These are phyloP conservation scores for Leptographium procerum DNA, from an alignment of 2,329 filamentous ascomycete genomes.

Conservation along the genomic window DNA sequence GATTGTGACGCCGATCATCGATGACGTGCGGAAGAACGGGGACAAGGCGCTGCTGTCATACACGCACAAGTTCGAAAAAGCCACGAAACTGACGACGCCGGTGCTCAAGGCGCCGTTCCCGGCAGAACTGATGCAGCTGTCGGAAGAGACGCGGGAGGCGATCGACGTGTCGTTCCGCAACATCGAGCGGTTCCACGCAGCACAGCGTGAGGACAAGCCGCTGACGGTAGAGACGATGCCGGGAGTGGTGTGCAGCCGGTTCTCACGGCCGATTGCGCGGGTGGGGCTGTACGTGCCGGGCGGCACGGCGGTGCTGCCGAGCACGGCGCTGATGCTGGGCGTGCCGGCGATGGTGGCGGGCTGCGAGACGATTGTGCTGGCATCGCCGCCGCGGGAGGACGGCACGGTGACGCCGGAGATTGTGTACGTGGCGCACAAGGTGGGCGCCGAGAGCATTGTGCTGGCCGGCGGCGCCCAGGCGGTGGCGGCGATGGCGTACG, in stretches of 20 bases:
- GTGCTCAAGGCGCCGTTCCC: constrained; percentile 87
- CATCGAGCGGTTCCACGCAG: constrained; percentile 85
- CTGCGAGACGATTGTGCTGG: constrained; percentile 88
- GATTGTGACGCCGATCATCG: constrained; percentile 84
- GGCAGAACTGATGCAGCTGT: constrained; percentile 70
- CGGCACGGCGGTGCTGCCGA: constrained; percentile 92
- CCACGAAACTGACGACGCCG: constrained; percentile 77
- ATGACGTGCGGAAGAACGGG: constrained; percentile 70
- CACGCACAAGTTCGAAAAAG: constrained; percentile 97
- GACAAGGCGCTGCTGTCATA: constrained; percentile 85
- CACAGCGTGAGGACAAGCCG: constrained; percentile 74
- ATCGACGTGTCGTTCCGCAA: constrained; percentile 93
- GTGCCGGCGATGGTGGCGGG: constrained; percentile 96
- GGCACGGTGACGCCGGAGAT: constrained; percentile 92
- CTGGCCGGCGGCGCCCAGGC: constrained; percentile 92
- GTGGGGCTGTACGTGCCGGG: constrained; percentile 96
- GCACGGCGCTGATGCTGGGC: constrained; percentile 93
- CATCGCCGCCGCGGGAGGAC: constrained; percentile 79
- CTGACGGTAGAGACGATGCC: constrained; percentile 95
- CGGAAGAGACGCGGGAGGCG: constrained; percentile 75
- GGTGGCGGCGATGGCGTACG: constrained; percentile 93
- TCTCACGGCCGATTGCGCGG: constrained; percentile 81
- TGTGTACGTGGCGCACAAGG: constrained; percentile 93
- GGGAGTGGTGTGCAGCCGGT: constrained; percentile 86
- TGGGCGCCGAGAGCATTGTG: constrained; percentile 91